Base-by-base conservation (phyloP, 768 basidiomycete species). In the Boletus vinaceobasis region DNA sequence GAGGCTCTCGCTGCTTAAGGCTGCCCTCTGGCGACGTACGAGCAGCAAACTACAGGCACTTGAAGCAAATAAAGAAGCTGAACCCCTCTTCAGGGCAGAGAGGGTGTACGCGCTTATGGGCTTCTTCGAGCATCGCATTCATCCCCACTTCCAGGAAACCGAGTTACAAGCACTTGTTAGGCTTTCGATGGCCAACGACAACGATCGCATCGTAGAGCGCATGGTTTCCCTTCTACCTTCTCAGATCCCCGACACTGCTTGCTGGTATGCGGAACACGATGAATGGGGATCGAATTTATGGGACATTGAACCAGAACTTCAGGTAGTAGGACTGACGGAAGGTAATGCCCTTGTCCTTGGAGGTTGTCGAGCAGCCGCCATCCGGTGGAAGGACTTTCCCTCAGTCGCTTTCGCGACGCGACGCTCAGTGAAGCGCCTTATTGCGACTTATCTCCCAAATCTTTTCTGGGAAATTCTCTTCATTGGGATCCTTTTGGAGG, bases 21-120 rank as follows among this genome's bases (percentile, higher is more conserved):
- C 58, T 31, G 62, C 68, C 26, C 52, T 66, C 26, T 69, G 67
- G 68, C 51, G 54, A 27, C 52, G 65, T 36, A 62, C 15, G 35
- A 65, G 60, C 17, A 9, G 39, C 1, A 17, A 5, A 7, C 15
- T 52, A 1, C 21, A 50, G 3, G 8, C 4, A 26, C 23, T 26
- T 7, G 46, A 35, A 7, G 23, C 9, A 27, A n/a, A 36, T 1
- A 35, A 48, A 13, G 35, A 36, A 4, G 21, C 10, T 7, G 23
- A 36, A 26, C 15, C 17, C 11, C 32, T 46, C 8, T 48, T 48
- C 44, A 44, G 38, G 39, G 57, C 60, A 38, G 66, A 65, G 26
- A 67, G 53, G 26, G 65, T 69, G 32, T 67, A 65, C 9, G 56
- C 65, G 10, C 57, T 70, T 1, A 65, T 65, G 68, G 59, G 60